Conservation (phyloP, 192 early-diverging fungal genomes). For the Rhizoclosmatium globosum region DNA sequence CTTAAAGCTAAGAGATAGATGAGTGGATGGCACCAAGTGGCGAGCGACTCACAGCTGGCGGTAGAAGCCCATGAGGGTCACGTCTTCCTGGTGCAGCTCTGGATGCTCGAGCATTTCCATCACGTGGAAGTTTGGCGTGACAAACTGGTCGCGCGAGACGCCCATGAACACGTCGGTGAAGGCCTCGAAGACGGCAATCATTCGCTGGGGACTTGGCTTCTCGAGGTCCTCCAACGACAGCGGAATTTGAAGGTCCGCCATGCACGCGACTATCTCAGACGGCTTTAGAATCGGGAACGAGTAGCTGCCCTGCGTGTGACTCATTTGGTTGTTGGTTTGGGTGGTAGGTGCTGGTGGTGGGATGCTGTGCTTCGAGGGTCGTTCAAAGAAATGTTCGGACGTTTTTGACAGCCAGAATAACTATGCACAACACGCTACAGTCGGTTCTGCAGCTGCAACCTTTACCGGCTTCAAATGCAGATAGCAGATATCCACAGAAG, state of each 20-base stretch:
- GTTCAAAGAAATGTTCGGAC: too few relatives aligned
- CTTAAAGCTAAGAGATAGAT: constrained; percentile 49
- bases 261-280: constrained; percentile 76
- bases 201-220: constrained; percentile 73
- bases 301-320: constrained; percentile 20
- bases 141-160: constrained; percentile 61
- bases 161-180: constrained; percentile 78
- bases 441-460: too few relatives aligned
- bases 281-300: constrained; percentile 77
- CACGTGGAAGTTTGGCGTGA: constrained; percentile 43
- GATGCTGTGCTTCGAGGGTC: too few relatives aligned
- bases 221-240: constrained; percentile 76
- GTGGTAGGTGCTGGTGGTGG: background rate
- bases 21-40: constrained; percentile 10
- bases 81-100: constrained; percentile 71
- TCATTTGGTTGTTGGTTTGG: background rate
- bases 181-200: constrained; percentile 75
- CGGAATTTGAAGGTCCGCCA: constrained; percentile 79
- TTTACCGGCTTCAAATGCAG: too few relatives aligned
- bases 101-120: constrained; percentile 56
- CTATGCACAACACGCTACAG: too few relatives aligned
- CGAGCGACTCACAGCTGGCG: constrained; percentile 62
- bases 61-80: constrained; percentile 70
- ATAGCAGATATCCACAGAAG: too few relatives aligned
- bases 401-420: too few relatives aligned